phyloP scores from a whole-genome alignment of 805 yeast genomes.

The Barnettozyma botsteinii region DNA sequence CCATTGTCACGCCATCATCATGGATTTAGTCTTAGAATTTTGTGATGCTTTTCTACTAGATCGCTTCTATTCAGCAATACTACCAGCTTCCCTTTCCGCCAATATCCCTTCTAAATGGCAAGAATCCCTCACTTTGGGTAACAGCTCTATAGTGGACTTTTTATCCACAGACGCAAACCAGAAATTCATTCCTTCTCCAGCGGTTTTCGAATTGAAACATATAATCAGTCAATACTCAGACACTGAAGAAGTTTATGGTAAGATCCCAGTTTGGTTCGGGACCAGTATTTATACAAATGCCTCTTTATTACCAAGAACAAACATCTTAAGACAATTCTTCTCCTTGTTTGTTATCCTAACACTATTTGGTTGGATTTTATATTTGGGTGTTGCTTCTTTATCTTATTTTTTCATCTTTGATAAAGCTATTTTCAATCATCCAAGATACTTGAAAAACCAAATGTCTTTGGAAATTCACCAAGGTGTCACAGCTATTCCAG shows the following conservation, averaged over 20 bases:
- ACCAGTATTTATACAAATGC: slow-evolving; percentile 50
- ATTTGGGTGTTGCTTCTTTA: slow-evolving; percentile 67
- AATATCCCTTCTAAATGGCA: slow-evolving; percentile 29
- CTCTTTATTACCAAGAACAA: slow-evolving; percentile 71
- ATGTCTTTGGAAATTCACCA: slow-evolving; percentile 75
- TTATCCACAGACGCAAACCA: slow-evolving; percentile 13
- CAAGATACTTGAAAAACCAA: slow-evolving; percentile 92
- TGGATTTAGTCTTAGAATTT: slow-evolving; percentile 90
- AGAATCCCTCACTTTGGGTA: slow-evolving; percentile 22
- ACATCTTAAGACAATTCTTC: slow-evolving; percentile 61
- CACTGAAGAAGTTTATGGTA: slow-evolving; percentile 49
- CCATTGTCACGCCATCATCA: too few species aligned
- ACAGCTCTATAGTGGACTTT: slow-evolving; percentile 21
- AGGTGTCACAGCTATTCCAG: slow-evolving; percentile 79
- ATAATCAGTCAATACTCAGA: slow-evolving; percentile 20
- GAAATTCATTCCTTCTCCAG: slow-evolving; percentile 10
- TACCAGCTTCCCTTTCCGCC: slow-evolving; percentile 52
- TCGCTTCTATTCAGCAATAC: slow-evolving; percentile 57
- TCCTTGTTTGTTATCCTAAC: slow-evolving; percentile 66
- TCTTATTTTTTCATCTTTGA: slow-evolving; percentile 80
- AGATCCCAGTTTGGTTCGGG: slow-evolving; percentile 53
- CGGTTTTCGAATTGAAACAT: slow-evolving; percentile 10
- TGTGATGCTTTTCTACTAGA: slow-evolving; percentile 73
- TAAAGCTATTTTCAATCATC: slow-evolving; percentile 88
- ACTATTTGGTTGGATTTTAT: slow-evolving; percentile 82